A percentile compares a stretch with the other conserved stretches of the same genome.
Evolutionary conservation across 768 basidiomycete species (phyloP).

Genomic region (Ephemerocybe angulata): DNA sequence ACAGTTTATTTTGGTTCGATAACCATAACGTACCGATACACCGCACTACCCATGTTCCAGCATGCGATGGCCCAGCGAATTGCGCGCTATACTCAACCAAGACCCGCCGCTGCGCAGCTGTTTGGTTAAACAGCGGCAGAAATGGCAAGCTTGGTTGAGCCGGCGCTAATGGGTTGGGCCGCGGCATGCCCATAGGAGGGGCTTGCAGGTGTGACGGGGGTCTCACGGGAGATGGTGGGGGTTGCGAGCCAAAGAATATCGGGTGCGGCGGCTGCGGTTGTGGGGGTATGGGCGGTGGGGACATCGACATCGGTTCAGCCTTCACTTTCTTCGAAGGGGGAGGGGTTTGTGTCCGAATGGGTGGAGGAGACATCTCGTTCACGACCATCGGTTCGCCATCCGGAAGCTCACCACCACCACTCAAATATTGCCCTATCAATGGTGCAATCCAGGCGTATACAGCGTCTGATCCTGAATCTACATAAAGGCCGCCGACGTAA

Average conservation of each 20-base stretch:
- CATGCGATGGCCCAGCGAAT: conserved; percentile 64
- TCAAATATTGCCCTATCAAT: conserved; percentile 30
- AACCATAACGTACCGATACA: conserved; percentile 59
- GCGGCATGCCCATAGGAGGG: conserved; percentile 5
- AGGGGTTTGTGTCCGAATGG: conserved; percentile 23
- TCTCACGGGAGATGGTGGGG: conserved; percentile 12
- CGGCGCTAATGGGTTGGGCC: conserved; percentile 56
- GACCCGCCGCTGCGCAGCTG: conserved; percentile 61
- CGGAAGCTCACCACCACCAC: background rate
- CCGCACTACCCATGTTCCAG: conserved; percentile 60
- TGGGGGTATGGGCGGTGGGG: conserved; percentile 14
- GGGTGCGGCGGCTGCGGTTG: conserved; percentile 14
- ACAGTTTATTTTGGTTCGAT: background rate
- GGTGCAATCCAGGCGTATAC: conserved; percentile 57
- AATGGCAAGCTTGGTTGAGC: conserved; percentile 64
- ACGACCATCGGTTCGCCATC: conserved; percentile 14
- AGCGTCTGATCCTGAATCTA: conserved; percentile 46
- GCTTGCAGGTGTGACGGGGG: background rate
- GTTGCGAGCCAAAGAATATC: conserved; percentile 32
- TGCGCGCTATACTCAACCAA: conserved; percentile 56
- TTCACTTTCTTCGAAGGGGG: conserved; percentile 40
- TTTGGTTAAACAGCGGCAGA: conserved; percentile 72
- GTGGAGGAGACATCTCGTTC: conserved; percentile 11
- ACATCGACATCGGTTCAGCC: conserved; percentile 24
- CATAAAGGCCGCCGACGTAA: conserved; percentile 64